Base-by-base conservation (phyloP, 768 basidiomycete species). In the Mycena polygramma region DNA sequence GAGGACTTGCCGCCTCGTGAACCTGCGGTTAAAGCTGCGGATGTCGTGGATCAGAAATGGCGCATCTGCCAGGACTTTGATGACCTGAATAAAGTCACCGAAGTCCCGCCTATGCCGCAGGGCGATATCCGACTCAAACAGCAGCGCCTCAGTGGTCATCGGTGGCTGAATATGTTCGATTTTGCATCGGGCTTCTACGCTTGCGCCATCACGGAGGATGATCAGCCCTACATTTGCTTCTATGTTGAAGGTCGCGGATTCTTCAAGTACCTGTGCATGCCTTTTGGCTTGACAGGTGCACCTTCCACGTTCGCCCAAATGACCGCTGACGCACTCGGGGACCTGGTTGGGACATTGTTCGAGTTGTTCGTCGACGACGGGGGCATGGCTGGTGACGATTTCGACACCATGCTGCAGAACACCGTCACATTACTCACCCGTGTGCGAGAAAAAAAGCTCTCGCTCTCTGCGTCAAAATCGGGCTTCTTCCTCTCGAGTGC, bases 61-160 rank as follows among this genome's bases (percentile, higher is more conserved):
- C n/a, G 26, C 4, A 52, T 52, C 14, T 52, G 26, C 13, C 51
- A 52, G 20, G 51, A 52, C 24, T 52, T 52, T 15, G 30, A 52
- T 9, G 26, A 52, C 24, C 51, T 52, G 11, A 52, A 52, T 26
- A 52, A 52, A 52, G 51, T 52, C 17, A 52, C 26, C 4, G 51
- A 35, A 26, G 51, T 52, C 14, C 51, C 51, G 30, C 51, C 51
- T 8, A 22, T 52, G 24, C 51, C 26, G 10, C 51, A 52, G 15
- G 51, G 84, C 0, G 79, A 86, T 68, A 81, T 87, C 0, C 43
- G 72, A 0, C 73, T 75, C 0, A 86, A 85, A 59, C 83, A 86
- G 57, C 77, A 80, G 60, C 20, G 71, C 0, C 73, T 85, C 0
- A 76, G 74, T 10, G 83, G 84, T 0, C 81, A 86, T 49, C 55